Percentiles rank a stretch among this genome's conserved stretches.
Evolutionary conservation across 2,329 filamentous ascomycete species (phyloP).

Genomic region (Diaporthe ampelina): DNA sequence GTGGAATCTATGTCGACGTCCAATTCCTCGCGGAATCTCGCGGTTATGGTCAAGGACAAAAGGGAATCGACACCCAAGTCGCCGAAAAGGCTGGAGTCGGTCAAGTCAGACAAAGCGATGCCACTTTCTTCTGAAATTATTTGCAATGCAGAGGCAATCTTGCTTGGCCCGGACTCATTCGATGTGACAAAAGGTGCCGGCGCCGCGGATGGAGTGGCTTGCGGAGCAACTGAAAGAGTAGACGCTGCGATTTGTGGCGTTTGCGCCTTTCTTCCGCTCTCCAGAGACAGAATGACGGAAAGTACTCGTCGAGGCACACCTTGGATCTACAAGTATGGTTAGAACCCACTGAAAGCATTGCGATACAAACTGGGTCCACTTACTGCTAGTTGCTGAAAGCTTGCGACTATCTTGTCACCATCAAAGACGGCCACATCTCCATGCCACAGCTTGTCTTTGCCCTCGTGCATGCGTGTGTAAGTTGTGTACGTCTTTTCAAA

Average conservation of each 20-base stretch:
- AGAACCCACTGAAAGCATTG: neutral
- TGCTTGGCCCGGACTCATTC: neutral
- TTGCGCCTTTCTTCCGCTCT: constrained; percentile 3
- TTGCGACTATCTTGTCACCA: constrained; percentile 62
- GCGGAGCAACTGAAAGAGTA: neutral
- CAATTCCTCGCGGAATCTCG: constrained; percentile 51
- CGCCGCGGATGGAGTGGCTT: neutral
- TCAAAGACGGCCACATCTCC: constrained; percentile 70
- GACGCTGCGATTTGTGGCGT: neutral
- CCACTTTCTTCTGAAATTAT: constrained; percentile 34
- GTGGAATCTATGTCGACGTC: constrained; percentile 47
- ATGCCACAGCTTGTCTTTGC: constrained; percentile 64
- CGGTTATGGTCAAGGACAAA: constrained; percentile 50
- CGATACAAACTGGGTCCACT: constrained; percentile 56
- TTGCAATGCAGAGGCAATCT: neutral
- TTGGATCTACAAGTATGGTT: constrained; percentile 54
- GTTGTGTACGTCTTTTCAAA: constrained; percentile 64
- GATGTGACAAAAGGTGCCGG: neutral
- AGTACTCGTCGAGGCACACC: constrained; percentile 52
- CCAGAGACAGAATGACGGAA: constrained; percentile 48
- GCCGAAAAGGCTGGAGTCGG: constrained; percentile 47
- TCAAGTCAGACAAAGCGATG: constrained; percentile 19
- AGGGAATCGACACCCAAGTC: constrained; percentile 54
- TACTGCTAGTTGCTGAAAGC: constrained; percentile 71
- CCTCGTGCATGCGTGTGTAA: constrained; percentile 70